Evolutionary conservation across 345 rosid genomes (phyloP), one percentile per base, ranked within the genome.

Genomic region (Euphorbia lathyris): DNA sequence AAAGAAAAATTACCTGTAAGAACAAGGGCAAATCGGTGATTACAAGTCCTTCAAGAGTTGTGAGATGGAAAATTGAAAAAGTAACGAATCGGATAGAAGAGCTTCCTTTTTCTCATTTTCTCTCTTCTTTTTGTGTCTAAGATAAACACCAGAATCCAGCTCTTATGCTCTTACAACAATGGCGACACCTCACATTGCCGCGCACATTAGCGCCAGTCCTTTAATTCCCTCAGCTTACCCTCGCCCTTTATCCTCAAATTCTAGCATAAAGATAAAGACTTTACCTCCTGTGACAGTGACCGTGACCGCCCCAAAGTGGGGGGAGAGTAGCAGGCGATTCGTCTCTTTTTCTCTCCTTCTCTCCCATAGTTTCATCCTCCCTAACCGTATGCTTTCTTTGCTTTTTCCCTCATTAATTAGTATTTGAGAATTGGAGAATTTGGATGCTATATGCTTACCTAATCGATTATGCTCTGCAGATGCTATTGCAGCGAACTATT

Each of bases 341-440:
- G 74, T 82, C 78, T 86, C 96, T 77, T 9, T 84, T 78, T 85
- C 93, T 67, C 81, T 89, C 72, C 53, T 83, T 59, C 74, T 84
- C 73, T 81, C 87, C 26, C 82, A 63, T 63, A 62, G 81, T 61
- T 68, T 88, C 64, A 56, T 79, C 57, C 34, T 73, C 63, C 87
- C 90, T 0, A 71, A 81, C 68, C 48, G 96, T 90, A 1, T 19
- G 27, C 55, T 26, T 42, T 12, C 22, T 36, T 30, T 13, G 13
- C 23, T 11, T 17, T 20, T n/a, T n/a, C n/a, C n/a, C n/a, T n/a
- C n/a, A n/a, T 26, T 3, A 8, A 22, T 62, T 63, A 40, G 5
- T 3, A 5, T 26, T 3, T 4, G 9, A 58, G 25, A 43, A 50
- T 66, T 16, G 20, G 68, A 52, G 43, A 20, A 26, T 36, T 62